Conservation (phyloP, 2,329 filamentous ascomycete species). For the Venturia oleaginea region DNA sequence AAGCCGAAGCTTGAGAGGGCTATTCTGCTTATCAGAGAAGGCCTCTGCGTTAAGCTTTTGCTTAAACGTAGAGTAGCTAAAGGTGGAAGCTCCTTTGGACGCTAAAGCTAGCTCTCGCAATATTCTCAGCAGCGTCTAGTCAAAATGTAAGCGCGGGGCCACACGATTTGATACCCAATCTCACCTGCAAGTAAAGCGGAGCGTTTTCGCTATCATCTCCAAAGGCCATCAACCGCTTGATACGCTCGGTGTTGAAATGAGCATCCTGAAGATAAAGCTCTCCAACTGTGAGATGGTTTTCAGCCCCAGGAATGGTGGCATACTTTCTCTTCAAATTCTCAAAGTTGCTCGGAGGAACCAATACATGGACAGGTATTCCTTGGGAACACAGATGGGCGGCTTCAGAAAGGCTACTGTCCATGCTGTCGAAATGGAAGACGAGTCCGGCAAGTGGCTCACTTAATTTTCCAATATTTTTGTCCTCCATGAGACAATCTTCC, state of each 20-base stretch:
- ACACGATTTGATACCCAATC: neutral
- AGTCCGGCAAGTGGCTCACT: slow-evolving; percentile 48
- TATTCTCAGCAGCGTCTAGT: neutral
- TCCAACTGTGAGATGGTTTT: neutral
- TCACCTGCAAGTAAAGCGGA: slow-evolving; percentile 40
- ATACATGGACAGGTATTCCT: slow-evolving; percentile 39
- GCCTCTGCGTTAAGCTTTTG: slow-evolving; percentile 25
- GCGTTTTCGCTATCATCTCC: neutral
- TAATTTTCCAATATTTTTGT: slow-evolving; percentile 33
- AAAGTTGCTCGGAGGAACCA: slow-evolving; percentile 44
- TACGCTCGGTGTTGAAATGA: slow-evolving; percentile 7
- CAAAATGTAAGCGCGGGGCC: too few relatives aligned
- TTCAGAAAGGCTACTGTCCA: slow-evolving; percentile 44
- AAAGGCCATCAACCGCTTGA: slow-evolving; percentile 11
- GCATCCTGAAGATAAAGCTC: neutral
- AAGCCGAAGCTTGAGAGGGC: slow-evolving; percentile 50
- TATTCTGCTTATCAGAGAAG: slow-evolving; percentile 42
- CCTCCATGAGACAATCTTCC: slow-evolving; percentile 47
- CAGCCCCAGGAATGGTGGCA: slow-evolving; percentile 24
- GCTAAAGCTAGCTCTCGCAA: slow-evolving; percentile 45
- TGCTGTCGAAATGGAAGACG: slow-evolving; percentile 48
- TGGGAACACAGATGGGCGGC: slow-evolving; percentile 45
- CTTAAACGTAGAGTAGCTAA: slow-evolving; percentile 46
- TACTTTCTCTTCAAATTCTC: slow-evolving; percentile 35
- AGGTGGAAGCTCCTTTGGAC: slow-evolving; percentile 33